A percentile compares a stretch with the other conserved stretches of the same genome.
Conservation (phyloP, 2,329 filamentous ascomycete species). For the Pseudocercospora eumusae region DNA sequence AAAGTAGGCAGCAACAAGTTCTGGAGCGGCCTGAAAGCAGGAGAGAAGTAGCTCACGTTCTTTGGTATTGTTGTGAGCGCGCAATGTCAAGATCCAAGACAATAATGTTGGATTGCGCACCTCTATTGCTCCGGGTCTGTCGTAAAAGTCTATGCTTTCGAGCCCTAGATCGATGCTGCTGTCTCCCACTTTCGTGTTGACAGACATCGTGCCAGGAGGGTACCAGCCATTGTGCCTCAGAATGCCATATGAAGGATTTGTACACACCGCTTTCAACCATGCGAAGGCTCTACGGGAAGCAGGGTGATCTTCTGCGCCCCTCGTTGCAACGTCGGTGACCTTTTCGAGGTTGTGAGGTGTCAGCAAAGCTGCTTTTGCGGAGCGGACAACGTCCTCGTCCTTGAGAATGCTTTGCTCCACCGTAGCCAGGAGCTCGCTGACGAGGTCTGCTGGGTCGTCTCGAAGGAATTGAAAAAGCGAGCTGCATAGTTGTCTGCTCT, state of each 20-base stretch:
- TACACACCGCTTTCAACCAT: slow-evolving; percentile 75
- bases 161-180: slow-evolving; percentile 62
- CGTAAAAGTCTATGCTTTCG: slow-evolving; percentile 69
- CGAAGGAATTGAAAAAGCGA: slow-evolving; percentile 74
- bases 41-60: slow-evolving; percentile 79
- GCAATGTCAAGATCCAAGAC: slow-evolving; percentile 74
- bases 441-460: slow-evolving; percentile 73
- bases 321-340: slow-evolving; percentile 61
- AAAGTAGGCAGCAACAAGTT: slow-evolving; percentile 87
- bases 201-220: slow-evolving; percentile 56
- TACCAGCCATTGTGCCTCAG: slow-evolving; percentile 82
- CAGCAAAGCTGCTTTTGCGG: slow-evolving; percentile 59
- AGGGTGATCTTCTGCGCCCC: slow-evolving; percentile 48
- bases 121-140: slow-evolving; percentile 59
- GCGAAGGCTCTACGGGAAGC: slow-evolving; percentile 72
- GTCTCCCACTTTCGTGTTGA: slow-evolving; percentile 41
- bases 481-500: slow-evolving; percentile 68
- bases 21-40: slow-evolving; percentile 79
- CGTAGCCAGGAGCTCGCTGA: slow-evolving; percentile 71
- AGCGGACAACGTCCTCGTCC: slow-evolving; percentile 71
- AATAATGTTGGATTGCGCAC: slow-evolving; percentile 79
- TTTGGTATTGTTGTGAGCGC: slow-evolving; percentile 77
- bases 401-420: slow-evolving; percentile 71
- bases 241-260: slow-evolving; percentile 70
- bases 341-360: slow-evolving; percentile 45